Percentiles rank a stretch among this genome's conserved stretches.
Conservation (phyloP, 345 rosid species). For the Citrus australasica region DNA sequence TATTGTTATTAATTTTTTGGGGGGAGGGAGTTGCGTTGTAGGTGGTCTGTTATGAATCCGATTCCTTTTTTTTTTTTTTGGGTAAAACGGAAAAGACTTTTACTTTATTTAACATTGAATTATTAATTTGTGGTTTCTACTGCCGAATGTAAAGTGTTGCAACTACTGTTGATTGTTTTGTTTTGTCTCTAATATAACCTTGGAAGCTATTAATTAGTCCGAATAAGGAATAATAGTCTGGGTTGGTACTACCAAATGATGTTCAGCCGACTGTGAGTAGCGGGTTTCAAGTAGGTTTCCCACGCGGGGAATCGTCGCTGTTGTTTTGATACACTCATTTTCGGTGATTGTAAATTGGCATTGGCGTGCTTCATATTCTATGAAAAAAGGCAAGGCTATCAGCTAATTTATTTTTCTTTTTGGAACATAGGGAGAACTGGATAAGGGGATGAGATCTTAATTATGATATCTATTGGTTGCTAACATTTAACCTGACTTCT, state of each 20-base stretch:
- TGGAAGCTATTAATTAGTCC: too few relatives aligned
- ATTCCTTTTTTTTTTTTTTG: background rate
- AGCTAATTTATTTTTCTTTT: background rate
- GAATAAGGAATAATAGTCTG: too few relatives aligned
- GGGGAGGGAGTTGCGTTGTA: background rate
- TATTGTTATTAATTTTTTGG: background rate
- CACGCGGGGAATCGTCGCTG: background rate
- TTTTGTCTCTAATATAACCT: too few relatives aligned
- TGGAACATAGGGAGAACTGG: background rate
- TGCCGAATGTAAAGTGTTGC: background rate
- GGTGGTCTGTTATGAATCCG: background rate
- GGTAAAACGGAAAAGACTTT: too few relatives aligned
- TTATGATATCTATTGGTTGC: conserved; percentile 7
- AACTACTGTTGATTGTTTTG: too few relatives aligned
- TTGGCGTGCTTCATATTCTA: background rate
- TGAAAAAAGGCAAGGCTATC: background rate
- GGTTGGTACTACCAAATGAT: too few relatives aligned
- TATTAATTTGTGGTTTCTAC: background rate
- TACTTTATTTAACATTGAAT: background rate
- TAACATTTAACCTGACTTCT: background rate
- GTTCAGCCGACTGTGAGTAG: too few relatives aligned
- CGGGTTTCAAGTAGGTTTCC: too few relatives aligned
- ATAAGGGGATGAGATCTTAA: background rate
- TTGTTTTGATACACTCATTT: background rate
- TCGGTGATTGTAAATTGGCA: background rate